A percentile compares a stretch with the other conserved stretches of the same genome.
Evolutionary conservation across 306 rosid genomes (phyloP).

Genomic region (Vigna angularis): DNA sequence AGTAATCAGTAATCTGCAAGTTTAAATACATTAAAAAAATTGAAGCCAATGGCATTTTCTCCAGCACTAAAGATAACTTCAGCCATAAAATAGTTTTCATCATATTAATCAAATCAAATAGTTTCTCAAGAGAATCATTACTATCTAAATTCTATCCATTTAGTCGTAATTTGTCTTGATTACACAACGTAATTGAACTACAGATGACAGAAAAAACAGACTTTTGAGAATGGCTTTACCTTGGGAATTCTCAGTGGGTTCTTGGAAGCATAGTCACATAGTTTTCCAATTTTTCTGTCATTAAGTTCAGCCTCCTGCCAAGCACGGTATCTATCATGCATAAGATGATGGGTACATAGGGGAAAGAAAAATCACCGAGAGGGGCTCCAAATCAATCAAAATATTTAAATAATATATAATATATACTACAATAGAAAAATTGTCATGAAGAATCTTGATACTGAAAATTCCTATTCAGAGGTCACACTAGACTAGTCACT

Average conservation of each 20-base stretch:
- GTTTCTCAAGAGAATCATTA: constrained; percentile 11
- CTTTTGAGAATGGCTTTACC: constrained; percentile 40
- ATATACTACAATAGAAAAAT: constrained; percentile 13
- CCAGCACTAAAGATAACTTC: constrained; percentile 32
- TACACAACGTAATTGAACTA: not conserved
- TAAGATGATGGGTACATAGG: constrained; percentile 16
- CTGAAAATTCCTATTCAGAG: not conserved
- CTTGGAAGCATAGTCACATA: constrained; percentile 60
- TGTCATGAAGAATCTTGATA: not conserved
- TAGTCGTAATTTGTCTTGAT: constrained; percentile 20
- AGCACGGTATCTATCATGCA: constrained; percentile 36
- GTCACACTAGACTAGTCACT: constrained; percentile 7
- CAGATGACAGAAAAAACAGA: constrained; percentile 23
- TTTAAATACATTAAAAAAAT: constrained; percentile 36
- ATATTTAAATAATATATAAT: not conserved
- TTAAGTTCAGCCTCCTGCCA: constrained; percentile 56
- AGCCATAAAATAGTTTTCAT: constrained; percentile 24
- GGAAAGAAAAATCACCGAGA: constrained; percentile 3
- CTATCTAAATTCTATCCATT: constrained; percentile 1
- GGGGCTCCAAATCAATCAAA: constrained; percentile 30
- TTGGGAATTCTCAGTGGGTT: constrained; percentile 60
- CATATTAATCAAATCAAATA: constrained; percentile 27
- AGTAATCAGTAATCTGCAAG: constrained; percentile 72
- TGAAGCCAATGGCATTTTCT: constrained; percentile 28
- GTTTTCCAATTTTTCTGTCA: constrained; percentile 62